phyloP scores from a whole-genome alignment of 192 early-diverging fungal species.

The Coemansia sp. region DNA sequence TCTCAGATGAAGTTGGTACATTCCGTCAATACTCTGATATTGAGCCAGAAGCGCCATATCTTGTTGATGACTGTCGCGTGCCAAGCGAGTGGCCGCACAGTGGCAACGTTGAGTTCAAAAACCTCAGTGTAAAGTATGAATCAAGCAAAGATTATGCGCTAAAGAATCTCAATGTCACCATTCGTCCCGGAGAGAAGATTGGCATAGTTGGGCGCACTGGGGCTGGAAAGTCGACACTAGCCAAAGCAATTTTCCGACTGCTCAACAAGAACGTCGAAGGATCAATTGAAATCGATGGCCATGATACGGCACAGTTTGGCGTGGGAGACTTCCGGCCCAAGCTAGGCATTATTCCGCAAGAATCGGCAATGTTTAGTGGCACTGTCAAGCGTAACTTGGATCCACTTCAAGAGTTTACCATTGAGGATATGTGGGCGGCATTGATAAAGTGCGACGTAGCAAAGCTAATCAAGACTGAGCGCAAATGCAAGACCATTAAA shows the following conservation, averaged over 20 bases:
- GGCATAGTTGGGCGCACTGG: conserved; percentile 80
- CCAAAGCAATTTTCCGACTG: conserved; percentile 69
- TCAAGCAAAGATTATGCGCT: conserved; percentile 56
- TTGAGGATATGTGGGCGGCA: conserved; percentile 65
- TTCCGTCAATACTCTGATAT: conserved; percentile 61
- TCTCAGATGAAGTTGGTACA: conserved; percentile 36
- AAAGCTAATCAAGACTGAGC: background rate
- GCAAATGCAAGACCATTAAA: background rate
- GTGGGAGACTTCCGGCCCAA: conserved; percentile 41
- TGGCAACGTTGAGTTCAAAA: conserved; percentile 62
- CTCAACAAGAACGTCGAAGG: conserved; percentile 57
- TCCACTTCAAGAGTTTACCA: conserved; percentile 55
- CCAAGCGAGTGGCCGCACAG: conserved; percentile 62
- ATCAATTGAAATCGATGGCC: conserved; percentile 69
- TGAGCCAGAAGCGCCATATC: conserved; percentile 40
- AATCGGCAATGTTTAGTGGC: conserved; percentile 65
- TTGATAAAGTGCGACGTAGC: conserved; percentile 37
- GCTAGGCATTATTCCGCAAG: conserved; percentile 68
- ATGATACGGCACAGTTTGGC: conserved; percentile 67
- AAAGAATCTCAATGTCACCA: conserved; percentile 59
- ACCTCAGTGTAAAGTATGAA: conserved; percentile 65
- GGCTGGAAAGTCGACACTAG: conserved; percentile 68
- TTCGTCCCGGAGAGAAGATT: conserved; percentile 65
- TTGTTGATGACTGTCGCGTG: conserved; percentile 26
- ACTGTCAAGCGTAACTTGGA: conserved; percentile 69